Evolutionary conservation across 768 basidiomycete genomes (phyloP).

Genomic region (Albatrellus ellisii): DNA sequence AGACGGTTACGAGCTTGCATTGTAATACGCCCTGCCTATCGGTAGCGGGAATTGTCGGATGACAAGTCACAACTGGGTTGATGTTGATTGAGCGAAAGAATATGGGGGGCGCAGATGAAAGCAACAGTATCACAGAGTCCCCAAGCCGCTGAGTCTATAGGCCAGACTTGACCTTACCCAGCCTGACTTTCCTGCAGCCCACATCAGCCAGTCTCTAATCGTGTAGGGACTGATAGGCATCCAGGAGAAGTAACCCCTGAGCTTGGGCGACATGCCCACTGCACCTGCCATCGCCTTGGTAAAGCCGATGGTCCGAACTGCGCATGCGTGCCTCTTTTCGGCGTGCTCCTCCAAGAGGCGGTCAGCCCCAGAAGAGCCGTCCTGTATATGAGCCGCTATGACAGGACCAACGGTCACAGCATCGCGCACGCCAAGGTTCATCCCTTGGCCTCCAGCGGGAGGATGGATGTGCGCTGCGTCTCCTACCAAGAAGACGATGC

Average conservation of each 20-base stretch:
- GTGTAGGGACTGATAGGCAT: conserved; percentile 7
- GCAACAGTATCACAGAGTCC: conserved; percentile 9
- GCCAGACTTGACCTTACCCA: conserved; percentile 15
- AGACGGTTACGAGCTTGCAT: no score
- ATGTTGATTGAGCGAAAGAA: no score
- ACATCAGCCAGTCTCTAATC: conserved; percentile 18
- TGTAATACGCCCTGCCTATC: no score
- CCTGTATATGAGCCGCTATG: conserved; percentile 24
- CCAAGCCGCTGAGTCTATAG: conserved; percentile 21
- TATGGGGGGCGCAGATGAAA: no score
- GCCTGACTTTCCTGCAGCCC: conserved; percentile 13
- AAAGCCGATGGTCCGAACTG: conserved; percentile 27
- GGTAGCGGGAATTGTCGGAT: no score
- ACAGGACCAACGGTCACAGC: conserved; percentile 32
- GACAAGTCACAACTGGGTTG: no score
- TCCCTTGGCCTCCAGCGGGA: conserved; percentile 41
- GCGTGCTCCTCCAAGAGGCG: conserved; percentile 24
- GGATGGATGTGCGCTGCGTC: conserved; percentile 43
- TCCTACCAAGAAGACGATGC: conserved; percentile 22
- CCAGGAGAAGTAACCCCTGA: conserved; percentile 17
- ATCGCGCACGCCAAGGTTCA: conserved; percentile 48
- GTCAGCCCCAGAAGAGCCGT: conserved; percentile 17
- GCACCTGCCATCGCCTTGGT: conserved; percentile 23
- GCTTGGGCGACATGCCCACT: conserved; percentile 16
- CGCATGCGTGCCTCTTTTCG: conserved; percentile 23